Percentiles rank a stretch among this genome's conserved stretches.
phyloP scores from a whole-genome alignment of 768 basidiomycete species.

The Tulasnella calospora region DNA sequence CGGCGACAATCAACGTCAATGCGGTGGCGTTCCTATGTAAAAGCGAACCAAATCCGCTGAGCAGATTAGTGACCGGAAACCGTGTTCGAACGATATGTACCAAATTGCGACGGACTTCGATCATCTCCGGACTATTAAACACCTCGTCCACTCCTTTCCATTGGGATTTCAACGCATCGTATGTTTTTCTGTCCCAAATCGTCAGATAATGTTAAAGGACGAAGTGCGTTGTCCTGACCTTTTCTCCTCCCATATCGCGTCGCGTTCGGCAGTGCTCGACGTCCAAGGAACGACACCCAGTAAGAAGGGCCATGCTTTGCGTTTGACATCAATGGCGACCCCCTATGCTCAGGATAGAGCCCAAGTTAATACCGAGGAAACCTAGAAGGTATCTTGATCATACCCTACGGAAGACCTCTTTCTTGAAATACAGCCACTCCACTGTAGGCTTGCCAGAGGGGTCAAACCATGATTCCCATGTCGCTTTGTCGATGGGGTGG shows the following conservation, averaged over 20 bases:
- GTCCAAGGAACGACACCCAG: slow-evolving; percentile 83
- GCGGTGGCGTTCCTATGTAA: slow-evolving; percentile 70
- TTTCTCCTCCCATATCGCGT: slow-evolving; percentile 57
- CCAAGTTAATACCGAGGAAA: neutral
- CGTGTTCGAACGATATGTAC: neutral
- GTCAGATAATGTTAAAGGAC: neutral
- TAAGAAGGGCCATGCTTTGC: slow-evolving; percentile 85
- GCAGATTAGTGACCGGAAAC: slow-evolving; percentile 9
- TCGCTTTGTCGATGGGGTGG: slow-evolving; percentile 66
- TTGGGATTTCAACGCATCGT: slow-evolving; percentile 63
- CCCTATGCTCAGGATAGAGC: slow-evolving; percentile 40
- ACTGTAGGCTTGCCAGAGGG: slow-evolving; percentile 62
- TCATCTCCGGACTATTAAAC: slow-evolving; percentile 69
- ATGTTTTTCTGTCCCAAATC: slow-evolving; percentile 49
- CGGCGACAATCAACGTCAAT: slow-evolving; percentile 96
- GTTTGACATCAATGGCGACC: slow-evolving; percentile 55
- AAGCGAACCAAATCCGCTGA: neutral
- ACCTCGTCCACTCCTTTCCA: slow-evolving; percentile 84
- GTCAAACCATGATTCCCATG: slow-evolving; percentile 78
- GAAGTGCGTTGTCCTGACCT: slow-evolving; percentile 41
- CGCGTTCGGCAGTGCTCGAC: slow-evolving; percentile 56
- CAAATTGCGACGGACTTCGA: slow-evolving; percentile 58
- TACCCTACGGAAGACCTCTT: slow-evolving; percentile 62
- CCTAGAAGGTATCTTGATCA: neutral
- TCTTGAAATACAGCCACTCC: slow-evolving; percentile 60